Percentiles rank a stretch among this genome's conserved stretches.
phyloP scores from a whole-genome alignment of 192 early-diverging fungal genomes.

The Kickxella alabastrina region DNA sequence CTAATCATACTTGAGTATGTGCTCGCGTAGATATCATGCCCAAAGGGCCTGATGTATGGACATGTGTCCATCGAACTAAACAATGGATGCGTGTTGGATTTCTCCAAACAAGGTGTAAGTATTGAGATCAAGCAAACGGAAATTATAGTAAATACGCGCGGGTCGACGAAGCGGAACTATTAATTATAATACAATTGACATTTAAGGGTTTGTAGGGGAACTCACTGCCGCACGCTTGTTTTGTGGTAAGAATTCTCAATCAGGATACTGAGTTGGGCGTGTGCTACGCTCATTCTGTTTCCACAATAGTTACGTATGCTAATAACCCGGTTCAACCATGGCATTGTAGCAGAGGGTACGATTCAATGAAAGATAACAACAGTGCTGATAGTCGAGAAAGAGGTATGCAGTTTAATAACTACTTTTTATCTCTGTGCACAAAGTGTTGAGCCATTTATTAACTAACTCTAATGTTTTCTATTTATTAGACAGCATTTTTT shows the following conservation, averaged over 20 bases:
- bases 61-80: conserved; percentile 20
- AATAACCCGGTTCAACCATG: neutral
- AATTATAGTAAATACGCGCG: neutral
- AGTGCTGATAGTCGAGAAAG: conserved; percentile 36
- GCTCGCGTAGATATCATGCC: conserved; percentile 31
- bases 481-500: conserved; percentile 33
- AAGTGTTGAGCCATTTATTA: too few relatives aligned
- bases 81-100: conserved; percentile 17
- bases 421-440: too few relatives aligned
- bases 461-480: too few relatives aligned
- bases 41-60: conserved; percentile 37
- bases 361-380: neutral
- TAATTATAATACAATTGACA: too few relatives aligned
- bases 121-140: neutral
- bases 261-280: too few relatives aligned
- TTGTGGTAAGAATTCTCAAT: conserved; percentile 25
- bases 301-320: neutral
- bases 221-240: conserved; percentile 15
- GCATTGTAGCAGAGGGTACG: conserved; percentile 11
- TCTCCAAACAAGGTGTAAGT: conserved; percentile 18
- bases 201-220: conserved; percentile 21
- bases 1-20: too few relatives aligned
- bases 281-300: too few relatives aligned
- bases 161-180: too few relatives aligned
- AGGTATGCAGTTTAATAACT: conserved; percentile 15